Evolutionary conservation across 2,329 filamentous ascomycete species (phyloP), one percentile per base, ranked within the genome.

Genomic region (Fusarium floridanum): DNA sequence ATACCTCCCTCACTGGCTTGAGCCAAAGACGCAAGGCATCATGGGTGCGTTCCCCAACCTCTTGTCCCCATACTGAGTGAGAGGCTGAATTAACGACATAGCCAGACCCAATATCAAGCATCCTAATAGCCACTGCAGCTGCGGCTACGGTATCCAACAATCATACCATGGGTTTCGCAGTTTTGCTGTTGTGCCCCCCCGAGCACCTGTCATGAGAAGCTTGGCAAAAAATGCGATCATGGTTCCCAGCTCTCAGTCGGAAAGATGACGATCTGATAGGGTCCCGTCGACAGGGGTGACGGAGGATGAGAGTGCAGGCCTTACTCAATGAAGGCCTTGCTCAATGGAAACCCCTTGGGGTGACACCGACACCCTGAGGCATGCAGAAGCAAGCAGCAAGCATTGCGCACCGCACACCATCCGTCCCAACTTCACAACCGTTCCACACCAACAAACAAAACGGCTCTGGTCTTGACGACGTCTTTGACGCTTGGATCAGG

Each of bases 261-360:
- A 39, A 56, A 73, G 72, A 65, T 73, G 76, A 39, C 75, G 72
- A 77, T 78, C 72, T 77, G 72, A 77, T 77, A 77, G 74, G 75
- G 68, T 61, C 62, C 66, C 66, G 37, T 71, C 53, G 43, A 63
- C 67, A 66, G 75, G 76, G 67, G 65, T 66, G 41, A 50, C 29
- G 53, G 48, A 71, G 59, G 61, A 69, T 66, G 50, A 48, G 50
- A 66, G 20, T 14, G 50, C 29, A 27, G 34, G 34, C 32, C 34
- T 57, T 57, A 5, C 32, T 37, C 20, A 34, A 17, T 37, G n/a
- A 37, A 37, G 48, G 67, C 59, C 64, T 70, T 63, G 62, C 57
- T 45, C 64, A 48, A 65, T 56, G 66, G 53, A 73, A 73, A 32
- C 68, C 68, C 66, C 65, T 61, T 59, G 56, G 69, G 50, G 61